Evolutionary conservation across 345 rosid genomes (phyloP).

Genomic region (Syzygium aromaticum): DNA sequence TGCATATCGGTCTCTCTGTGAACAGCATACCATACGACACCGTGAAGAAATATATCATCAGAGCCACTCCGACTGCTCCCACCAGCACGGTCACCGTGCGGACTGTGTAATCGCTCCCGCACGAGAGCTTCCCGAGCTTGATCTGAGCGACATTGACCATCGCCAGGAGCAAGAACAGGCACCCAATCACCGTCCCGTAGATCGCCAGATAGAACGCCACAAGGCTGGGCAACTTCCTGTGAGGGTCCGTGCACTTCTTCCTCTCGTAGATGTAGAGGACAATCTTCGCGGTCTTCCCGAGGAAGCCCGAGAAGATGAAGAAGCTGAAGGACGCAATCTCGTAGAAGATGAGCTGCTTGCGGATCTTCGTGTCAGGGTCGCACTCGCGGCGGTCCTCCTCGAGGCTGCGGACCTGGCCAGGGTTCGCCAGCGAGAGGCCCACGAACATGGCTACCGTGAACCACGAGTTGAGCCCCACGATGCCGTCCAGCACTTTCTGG

Average conservation of each 20-base stretch:
- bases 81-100: not conserved
- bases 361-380: not conserved
- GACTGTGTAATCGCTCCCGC: not conserved
- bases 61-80: not conserved
- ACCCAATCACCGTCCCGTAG: slow-evolving; percentile 4
- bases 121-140: slow-evolving; percentile 7
- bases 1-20: not conserved
- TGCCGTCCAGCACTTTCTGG: slow-evolving; percentile 5
- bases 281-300: slow-evolving; percentile 9
- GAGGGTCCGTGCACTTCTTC: not conserved
- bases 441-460: slow-evolving; percentile 9
- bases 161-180: slow-evolving; percentile 2
- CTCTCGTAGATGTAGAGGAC: slow-evolving; percentile 3
- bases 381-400: slow-evolving; percentile 1
- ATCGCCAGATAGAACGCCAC: slow-evolving; percentile 3
- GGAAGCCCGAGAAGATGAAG: slow-evolving; percentile 9
- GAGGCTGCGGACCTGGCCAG: slow-evolving; percentile 3
- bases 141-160: slow-evolving; percentile 9
- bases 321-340: slow-evolving; percentile 13
- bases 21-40: slow-evolving; percentile 3
- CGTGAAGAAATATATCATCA: not conserved
- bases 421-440: slow-evolving; percentile 6
- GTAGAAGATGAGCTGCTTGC: slow-evolving; percentile 2
- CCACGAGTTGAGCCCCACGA: slow-evolving; percentile 9
- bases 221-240: not conserved